Evolutionary conservation across 805 yeast species (phyloP).

Genomic region (Debaryomyces prosopidis): DNA sequence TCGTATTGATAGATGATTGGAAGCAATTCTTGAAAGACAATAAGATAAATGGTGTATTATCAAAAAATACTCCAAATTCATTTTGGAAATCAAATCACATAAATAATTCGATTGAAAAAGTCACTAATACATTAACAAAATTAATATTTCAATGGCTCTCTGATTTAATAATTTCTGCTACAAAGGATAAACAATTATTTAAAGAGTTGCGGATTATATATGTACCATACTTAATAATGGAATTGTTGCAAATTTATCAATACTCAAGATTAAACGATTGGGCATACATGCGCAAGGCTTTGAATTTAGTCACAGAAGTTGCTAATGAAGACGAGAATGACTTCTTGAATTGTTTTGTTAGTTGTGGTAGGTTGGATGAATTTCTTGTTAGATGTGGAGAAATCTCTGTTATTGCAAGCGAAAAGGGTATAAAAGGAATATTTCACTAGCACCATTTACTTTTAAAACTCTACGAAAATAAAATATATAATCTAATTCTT

Average conservation of each 20-base stretch:
- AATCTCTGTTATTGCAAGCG: conserved; percentile 53
- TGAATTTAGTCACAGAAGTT: conserved; percentile 58
- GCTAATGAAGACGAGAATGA: conserved; percentile 64
- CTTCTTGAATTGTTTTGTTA: conserved; percentile 60
- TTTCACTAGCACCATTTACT: conserved; percentile 19
- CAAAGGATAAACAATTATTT: conserved; percentile 40
- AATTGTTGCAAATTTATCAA: conserved; percentile 55
- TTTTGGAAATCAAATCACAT: conserved; percentile 31
- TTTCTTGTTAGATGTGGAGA: conserved; percentile 55
- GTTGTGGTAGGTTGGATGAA: conserved; percentile 55
- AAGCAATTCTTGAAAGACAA: conserved; percentile 29
- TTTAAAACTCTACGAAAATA: conserved; percentile 1
- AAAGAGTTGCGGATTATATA: conserved; percentile 63
- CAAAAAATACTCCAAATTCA: conserved; percentile 6
- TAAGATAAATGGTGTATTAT: conserved; percentile 14
- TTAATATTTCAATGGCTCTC: conserved; percentile 39
- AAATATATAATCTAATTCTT: conserved; percentile 3
- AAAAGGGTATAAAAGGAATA: conserved; percentile 46
- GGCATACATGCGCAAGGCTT: conserved; percentile 55
- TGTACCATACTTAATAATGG: conserved; percentile 71
- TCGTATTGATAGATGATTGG: conserved; percentile 54
- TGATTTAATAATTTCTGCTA: conserved; percentile 22
- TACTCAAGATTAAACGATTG: conserved; percentile 37
- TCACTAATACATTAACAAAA: conserved; percentile 25
- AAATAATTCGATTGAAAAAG: conserved; percentile 37